Evolutionary conservation across 2,329 filamentous ascomycete species (phyloP), one percentile per base, ranked within the genome.

Genomic region (Colletotrichum tropicicola): DNA sequence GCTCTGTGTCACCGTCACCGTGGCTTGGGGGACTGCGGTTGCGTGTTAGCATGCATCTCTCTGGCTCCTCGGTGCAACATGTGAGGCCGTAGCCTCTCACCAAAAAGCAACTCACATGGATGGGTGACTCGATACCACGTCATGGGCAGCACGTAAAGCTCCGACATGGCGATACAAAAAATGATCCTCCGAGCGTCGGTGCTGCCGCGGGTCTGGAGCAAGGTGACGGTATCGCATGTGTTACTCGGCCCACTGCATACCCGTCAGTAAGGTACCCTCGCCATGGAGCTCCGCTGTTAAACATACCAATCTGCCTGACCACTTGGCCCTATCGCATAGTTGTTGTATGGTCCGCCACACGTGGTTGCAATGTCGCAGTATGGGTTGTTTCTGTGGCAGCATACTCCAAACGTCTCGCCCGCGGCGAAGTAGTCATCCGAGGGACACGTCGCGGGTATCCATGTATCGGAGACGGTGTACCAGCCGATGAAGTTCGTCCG

Each of bases 401-500:
- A 63, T 0, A 63, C 60, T 3, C 60, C 60, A 10, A 32, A 63
- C 10, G 17, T 59, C 19, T 44, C 39, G 30, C 59, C 54, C 23
- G 60, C 60, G 4, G 60, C 60, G 32, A 63, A 63, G 54, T 63
- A 63, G 12, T 59, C 47, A 4, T 53, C 23, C 5, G 60, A 17
- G n/a, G 54, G 60, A 5, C 60, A 63, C 1, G 39, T 59, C 1
- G 60, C 54, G 2, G 54, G 59, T 0, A 63, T 30, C 60, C 54
- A 63, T 17, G 13, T 17, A 30, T 45, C 25, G 17, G 60, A 59
- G 39, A 30, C 30, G 7, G 39, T 30, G 12, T 63, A 63, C 60
- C 60, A 63, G 7, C 28, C 60, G 7, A 63, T 63, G 39, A 63
- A 63, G 37, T 23, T 23, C 15, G 60, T 59, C 21, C 41, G 37